These are phyloP conservation scores for Kwoniella heveanensis DNA, from an alignment of 768 basidiomycete genomes.

Conservation along the genomic window DNA sequence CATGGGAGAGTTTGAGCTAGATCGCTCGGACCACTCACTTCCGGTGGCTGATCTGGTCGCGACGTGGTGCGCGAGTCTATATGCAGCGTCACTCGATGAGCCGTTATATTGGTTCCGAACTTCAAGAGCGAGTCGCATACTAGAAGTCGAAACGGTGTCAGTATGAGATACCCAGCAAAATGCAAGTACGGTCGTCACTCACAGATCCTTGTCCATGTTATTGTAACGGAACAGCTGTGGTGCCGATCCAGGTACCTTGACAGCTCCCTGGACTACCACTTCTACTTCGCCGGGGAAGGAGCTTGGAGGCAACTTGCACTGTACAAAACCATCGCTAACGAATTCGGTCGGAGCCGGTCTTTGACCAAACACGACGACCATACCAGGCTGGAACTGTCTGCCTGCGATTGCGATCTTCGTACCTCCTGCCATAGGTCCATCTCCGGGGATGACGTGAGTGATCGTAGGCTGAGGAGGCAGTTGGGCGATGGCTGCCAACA, in stretches of 20 bases:
- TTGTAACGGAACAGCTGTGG: slow-evolving; percentile 43
- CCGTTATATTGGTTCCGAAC: slow-evolving; percentile 43
- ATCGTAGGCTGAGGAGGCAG: slow-evolving; percentile 58
- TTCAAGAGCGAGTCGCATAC: slow-evolving; percentile 44
- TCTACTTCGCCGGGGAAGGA: slow-evolving; percentile 79
- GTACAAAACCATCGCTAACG: slow-evolving; percentile 80
- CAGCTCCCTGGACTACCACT: slow-evolving; percentile 82
- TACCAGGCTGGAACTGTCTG: slow-evolving; percentile 68
- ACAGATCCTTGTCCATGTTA: slow-evolving; percentile 45
- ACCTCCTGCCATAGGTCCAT: slow-evolving; percentile 82
- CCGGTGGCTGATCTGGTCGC: slow-evolving; percentile 25
- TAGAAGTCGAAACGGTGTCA: slow-evolving; percentile 8
- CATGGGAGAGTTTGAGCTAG: slow-evolving; percentile 33
- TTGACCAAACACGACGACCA: slow-evolving; percentile 83
- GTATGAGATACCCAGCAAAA: too few species aligned
- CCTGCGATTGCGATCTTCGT: slow-evolving; percentile 94
- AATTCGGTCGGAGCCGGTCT: slow-evolving; percentile 67
- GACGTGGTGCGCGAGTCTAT: slow-evolving; percentile 42
- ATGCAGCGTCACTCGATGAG: slow-evolving; percentile 41
- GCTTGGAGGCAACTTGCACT: slow-evolving; percentile 83
- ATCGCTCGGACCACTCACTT: slow-evolving; percentile 41
- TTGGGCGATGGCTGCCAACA: slow-evolving; percentile 21
- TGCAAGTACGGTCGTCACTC: too few species aligned
- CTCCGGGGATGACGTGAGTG: slow-evolving; percentile 60
- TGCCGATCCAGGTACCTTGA: slow-evolving; percentile 20